Evolutionary conservation across 306 rosid species (phyloP), one percentile per base, ranked within the genome.

Genomic region (Corylus heterophylla): DNA sequence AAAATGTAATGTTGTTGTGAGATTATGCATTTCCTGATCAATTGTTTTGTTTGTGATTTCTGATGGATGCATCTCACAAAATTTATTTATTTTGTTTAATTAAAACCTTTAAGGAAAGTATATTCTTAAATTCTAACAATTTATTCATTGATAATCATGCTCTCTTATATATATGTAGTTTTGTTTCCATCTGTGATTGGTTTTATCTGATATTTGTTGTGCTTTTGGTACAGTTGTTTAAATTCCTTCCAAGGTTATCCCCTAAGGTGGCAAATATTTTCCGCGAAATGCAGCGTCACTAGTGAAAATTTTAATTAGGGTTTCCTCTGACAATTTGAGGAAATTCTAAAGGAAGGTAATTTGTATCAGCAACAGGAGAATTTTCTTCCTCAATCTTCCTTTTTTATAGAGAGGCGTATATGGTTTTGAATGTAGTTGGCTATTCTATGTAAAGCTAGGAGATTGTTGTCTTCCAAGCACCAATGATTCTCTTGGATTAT

Each of bases 221-320:
- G 52, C 76, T 77, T 77, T 79, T 73, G 81, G 71, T 81, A 68
- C 97, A 95, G 97, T 47, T 95, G 66, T 95, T 91, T 62, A 95
- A 95, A 75, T 95, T 81, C 87, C 97, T 95, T 71, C 98, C 98
- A 22, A 89, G 91, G 74, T 83, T 92, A 81, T 95, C 98, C 27
- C 98, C 97, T 1, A 88, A 74, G 82, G 98, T 95, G 88, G 66
- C 91, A 22, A 89, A 86, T 79, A 80, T 95, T 78, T 89, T 95
- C 84, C 90, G 18, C 68, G 95, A 91, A 89, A 88, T 91, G 97
- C 82, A 86, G 83, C 95, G 98, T 59, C 98, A 92, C 94, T 95
- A 89, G 83, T 51, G 69, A 42, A 66, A 49, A 18, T 76, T 45
- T 39, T 71, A 58, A 27, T 64, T 64, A 31, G 6, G 45, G 70